Conservation (phyloP, 768 basidiomycete species). For the Russula olivacea region DNA sequence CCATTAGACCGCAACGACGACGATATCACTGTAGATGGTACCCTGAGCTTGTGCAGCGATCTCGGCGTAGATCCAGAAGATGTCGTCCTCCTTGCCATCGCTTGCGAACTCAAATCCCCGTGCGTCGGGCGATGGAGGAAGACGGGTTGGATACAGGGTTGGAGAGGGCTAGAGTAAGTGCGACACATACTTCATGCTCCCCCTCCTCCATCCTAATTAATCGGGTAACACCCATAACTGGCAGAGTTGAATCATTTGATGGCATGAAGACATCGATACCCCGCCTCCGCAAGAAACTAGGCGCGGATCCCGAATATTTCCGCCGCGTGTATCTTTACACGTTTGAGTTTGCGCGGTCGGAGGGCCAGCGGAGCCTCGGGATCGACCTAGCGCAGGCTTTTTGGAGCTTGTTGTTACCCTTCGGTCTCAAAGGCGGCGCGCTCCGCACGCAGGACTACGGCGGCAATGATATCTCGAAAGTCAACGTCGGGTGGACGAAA, state of each 20-base stretch:
- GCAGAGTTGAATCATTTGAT: conserved; percentile 59
- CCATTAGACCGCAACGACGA: conserved; percentile 49
- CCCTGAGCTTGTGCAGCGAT: conserved; percentile 69
- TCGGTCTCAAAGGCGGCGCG: conserved; percentile 63
- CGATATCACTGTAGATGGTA: conserved; percentile 72
- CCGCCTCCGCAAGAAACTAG: conserved; percentile 52
- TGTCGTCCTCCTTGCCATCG: conserved; percentile 74
- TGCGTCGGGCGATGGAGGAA: conserved; percentile 64
- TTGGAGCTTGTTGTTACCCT: conserved; percentile 71
- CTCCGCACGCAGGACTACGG: conserved; percentile 42
- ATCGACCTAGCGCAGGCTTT: conserved; percentile 69
- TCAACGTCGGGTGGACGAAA: conserved; percentile 51
- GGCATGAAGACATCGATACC: conserved; percentile 54
- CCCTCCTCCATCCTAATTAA: background rate
- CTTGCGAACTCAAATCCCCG: conserved; percentile 75
- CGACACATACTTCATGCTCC: background rate
- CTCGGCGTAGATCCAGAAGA: conserved; percentile 70
- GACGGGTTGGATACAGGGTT: conserved; percentile 73
- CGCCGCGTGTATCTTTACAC: conserved; percentile 71
- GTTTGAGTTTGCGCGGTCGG: conserved; percentile 69
- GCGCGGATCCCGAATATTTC: conserved; percentile 64
- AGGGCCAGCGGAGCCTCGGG: conserved; percentile 73
- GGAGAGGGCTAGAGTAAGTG: conserved; percentile 65
- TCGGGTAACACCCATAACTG: background rate
- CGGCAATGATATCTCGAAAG: conserved; percentile 37